A percentile compares a stretch with the other conserved stretches of the same genome.
Evolutionary conservation across 106 monocot species (phyloP).

Genomic region (Apostasia shenzhenica): DNA sequence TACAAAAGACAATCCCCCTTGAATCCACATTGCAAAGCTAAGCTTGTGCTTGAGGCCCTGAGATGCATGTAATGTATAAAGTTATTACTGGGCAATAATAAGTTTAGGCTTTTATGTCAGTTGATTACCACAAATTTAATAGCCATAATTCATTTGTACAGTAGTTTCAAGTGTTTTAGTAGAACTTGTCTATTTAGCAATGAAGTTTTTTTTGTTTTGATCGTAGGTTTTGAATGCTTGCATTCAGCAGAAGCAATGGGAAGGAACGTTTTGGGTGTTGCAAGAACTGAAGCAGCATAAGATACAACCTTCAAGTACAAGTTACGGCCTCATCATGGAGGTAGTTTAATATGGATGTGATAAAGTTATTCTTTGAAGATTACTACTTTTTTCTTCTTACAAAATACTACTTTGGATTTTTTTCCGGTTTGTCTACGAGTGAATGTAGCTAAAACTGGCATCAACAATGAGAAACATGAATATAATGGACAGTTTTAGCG

Average conservation of each 20-base stretch:
- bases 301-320: slow-evolving; percentile 77
- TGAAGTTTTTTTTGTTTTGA: background rate
- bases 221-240: slow-evolving; percentile 92
- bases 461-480: too few species aligned
- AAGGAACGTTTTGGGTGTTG: slow-evolving; percentile 98
- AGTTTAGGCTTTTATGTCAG: too few species aligned
- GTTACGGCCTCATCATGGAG: slow-evolving; percentile 96
- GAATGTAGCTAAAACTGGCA: too few species aligned
- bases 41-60: too few species aligned
- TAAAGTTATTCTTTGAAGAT: background rate
- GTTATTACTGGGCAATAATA: too few species aligned
- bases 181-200: too few species aligned
- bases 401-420: too few species aligned
- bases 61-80: too few species aligned
- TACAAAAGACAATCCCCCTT: too few species aligned
- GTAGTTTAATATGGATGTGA: slow-evolving; percentile 24
- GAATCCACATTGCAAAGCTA: background rate
- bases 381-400: background rate
- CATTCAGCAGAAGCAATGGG: slow-evolving; percentile 87
- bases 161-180: too few species aligned
- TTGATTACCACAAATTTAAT: slow-evolving; percentile 8
- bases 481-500: too few species aligned
- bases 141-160: background rate
- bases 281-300: slow-evolving; percentile 71
- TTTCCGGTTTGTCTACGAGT: too few species aligned